These are phyloP conservation scores for Brassica nigra DNA, from an alignment of 345 rosid species.

Conservation along the genomic window DNA sequence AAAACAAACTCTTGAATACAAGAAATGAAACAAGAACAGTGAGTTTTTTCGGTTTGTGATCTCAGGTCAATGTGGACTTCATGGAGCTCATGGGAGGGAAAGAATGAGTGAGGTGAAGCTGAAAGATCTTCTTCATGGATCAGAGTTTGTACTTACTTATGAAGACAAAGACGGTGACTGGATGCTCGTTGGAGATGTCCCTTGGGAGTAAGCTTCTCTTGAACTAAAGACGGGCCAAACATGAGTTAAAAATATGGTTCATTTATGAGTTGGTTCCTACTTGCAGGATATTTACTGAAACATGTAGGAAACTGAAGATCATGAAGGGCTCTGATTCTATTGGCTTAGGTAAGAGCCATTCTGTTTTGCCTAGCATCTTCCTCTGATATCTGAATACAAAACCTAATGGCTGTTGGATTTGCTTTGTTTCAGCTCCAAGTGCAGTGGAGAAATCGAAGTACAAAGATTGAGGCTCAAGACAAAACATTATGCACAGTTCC, in stretches of 20 bases:
- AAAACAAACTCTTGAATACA: not conserved
- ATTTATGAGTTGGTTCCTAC: not conserved
- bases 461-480: conserved; percentile 35
- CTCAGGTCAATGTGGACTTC: conserved; percentile 75
- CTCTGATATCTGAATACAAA: not conserved
- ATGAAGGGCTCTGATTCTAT: conserved; percentile 94
- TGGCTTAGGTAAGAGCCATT: conserved; percentile 62
- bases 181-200: conserved; percentile 99
- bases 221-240: not conserved
- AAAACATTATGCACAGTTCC: conserved; percentile 34
- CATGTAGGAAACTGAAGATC: conserved; percentile 84
- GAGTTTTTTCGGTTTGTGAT: not conserved
- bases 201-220: conserved; percentile 80
- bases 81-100: conserved; percentile 64
- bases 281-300: conserved; percentile 79
- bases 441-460: conserved; percentile 65
- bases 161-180: conserved; percentile 94
- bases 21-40: not conserved
- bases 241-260: not conserved
- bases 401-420: not conserved
- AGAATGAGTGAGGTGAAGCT: conserved; percentile 66
- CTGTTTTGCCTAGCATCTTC: not conserved
- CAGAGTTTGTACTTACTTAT: conserved; percentile 83
- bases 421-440: conserved; percentile 54
- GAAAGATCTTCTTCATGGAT: conserved; percentile 84